Base-by-base conservation (phyloP, 768 basidiomycete species). In the Russula brevipes region DNA sequence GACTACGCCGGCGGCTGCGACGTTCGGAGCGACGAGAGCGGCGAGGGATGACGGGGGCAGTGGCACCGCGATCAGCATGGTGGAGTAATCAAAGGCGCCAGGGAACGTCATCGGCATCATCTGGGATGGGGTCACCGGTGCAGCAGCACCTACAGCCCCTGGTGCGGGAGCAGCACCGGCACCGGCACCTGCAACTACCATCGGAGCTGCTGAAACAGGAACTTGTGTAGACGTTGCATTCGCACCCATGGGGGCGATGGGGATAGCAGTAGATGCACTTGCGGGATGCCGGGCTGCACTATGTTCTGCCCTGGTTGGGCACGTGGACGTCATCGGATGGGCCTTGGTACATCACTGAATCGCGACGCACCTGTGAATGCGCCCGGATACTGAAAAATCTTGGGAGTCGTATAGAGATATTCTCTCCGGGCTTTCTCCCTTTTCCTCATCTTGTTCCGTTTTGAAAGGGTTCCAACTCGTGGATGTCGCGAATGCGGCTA, bases 401-500 rank as follows among this genome's bases (percentile, higher is more conserved):
- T 59, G 42, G 65, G 65, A 16, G 65, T 66, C 2, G 61, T 54
- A 36, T 66, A 66, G 44, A 64, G 53, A 58, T 66, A 66, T 17
- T 66, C 61, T 45, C 61, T 58, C 5, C 64, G 45, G 4, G 24
- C 52, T 19, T 64, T 49, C 57, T 66, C 57, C 36, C 65, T 64
- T 52, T 59, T 66, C 53, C 33, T 64, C 61, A 64, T 47, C 9
- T 54, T 54, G 62, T 17, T 38, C 33, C 63, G 53, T n/a, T 51
- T 60, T 61, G n/a, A 66, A 64, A 1, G 65, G 65, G 42, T 66
- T 66, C 65, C 65, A 66, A 5, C 57, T 47, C 2, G 62, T 49
- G 10, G 55, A 19, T 17, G 24, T n/a, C 46, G 61, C 19, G 17
- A 7, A 53, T 4, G 54, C 47, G 9, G 16, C 11, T 66, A 59